phyloP scores from a whole-genome alignment of 1,284 basidiomycete species.

The Ustilago lituana region DNA sequence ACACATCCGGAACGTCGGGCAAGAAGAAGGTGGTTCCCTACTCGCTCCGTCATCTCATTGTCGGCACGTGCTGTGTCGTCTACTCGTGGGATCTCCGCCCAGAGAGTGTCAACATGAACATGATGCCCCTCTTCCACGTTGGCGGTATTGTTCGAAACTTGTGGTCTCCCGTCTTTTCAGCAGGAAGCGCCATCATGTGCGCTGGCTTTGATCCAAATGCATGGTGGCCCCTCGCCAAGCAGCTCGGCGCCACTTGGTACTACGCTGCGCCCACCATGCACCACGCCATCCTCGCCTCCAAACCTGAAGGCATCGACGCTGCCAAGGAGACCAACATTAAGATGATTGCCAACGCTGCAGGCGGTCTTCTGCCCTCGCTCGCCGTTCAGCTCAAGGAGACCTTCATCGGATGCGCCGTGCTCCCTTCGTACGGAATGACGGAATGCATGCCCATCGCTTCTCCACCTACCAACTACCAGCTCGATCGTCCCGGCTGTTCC shows the following conservation, averaged over 20 bases:
- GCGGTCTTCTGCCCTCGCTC: slow-evolving; percentile 65
- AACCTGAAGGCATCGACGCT: slow-evolving; percentile 60
- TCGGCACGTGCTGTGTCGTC: slow-evolving; percentile 66
- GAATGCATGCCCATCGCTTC: slow-evolving; percentile 68
- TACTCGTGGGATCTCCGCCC: slow-evolving; percentile 64
- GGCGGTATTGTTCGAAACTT: slow-evolving; percentile 67
- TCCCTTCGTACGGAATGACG: slow-evolving; percentile 67
- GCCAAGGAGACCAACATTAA: slow-evolving; percentile 59
- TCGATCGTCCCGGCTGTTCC: slow-evolving; percentile 66
- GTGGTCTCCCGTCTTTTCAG: slow-evolving; percentile 65
- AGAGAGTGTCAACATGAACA: slow-evolving; percentile 67
- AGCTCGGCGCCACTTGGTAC: slow-evolving; percentile 67
- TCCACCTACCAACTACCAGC: slow-evolving; percentile 65
- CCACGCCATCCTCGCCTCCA: slow-evolving; percentile 65
- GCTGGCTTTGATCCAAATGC: slow-evolving; percentile 65
- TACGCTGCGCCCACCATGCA: slow-evolving; percentile 68
- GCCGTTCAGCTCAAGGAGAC: slow-evolving; percentile 66
- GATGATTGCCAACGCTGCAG: slow-evolving; percentile 67
- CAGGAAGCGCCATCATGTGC: slow-evolving; percentile 66
- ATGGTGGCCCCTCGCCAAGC: slow-evolving; percentile 65
- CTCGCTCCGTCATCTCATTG: slow-evolving; percentile 65
- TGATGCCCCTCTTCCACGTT: slow-evolving; percentile 68
- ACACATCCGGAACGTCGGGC: slow-evolving; percentile 67
- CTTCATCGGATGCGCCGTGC: slow-evolving; percentile 60
- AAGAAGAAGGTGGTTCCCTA: slow-evolving; percentile 67